phyloP scores from a whole-genome alignment of 1,284 basidiomycete species.

The Neotropicomus parvogracilis region DNA sequence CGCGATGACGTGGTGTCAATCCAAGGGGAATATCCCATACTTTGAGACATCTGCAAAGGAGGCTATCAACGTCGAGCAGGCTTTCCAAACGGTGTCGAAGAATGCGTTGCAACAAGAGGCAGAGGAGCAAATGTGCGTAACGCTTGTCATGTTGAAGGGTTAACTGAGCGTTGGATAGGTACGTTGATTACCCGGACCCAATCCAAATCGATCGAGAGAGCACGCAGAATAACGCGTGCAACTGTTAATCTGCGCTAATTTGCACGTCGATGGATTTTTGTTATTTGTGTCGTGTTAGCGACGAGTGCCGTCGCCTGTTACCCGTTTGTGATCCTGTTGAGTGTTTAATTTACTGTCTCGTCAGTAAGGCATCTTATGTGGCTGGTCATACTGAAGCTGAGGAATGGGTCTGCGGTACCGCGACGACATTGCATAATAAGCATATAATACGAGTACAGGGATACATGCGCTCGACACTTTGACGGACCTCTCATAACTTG shows the following conservation, averaged over 20 bases:
- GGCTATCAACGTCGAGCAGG: conserved; percentile 99
- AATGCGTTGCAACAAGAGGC: conserved; percentile 97
- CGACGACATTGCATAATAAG: conserved; percentile 16
- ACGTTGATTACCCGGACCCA: conserved; percentile 98
- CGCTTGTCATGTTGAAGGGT: conserved; percentile 1
- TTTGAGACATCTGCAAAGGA: conserved; percentile 99
- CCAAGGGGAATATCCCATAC: conserved; percentile 99
- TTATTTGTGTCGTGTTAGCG: conserved; percentile 27
- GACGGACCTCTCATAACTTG: conserved; percentile 40
- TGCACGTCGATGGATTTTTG: conserved; percentile 22
- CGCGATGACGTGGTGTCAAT: conserved; percentile 99
- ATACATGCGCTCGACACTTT: conserved; percentile 8
- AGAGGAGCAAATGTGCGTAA: conserved; percentile 87
- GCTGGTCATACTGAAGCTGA: conserved; percentile 13
- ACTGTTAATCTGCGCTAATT: conserved; percentile 56
- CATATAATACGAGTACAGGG: conserved; percentile 29
- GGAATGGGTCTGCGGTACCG: conserved; percentile 10
- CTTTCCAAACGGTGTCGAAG: conserved; percentile 99
- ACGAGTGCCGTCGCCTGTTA: conserved; percentile 29
- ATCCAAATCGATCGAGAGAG: conserved; percentile 95
- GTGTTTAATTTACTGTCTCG: conserved; percentile 35
- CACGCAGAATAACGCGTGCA: conserved; percentile 90
- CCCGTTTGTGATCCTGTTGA: conserved; percentile 32
- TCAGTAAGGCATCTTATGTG: conserved; percentile 25
- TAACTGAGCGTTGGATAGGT: conserved; percentile 48